Conservation (phyloP, 306 rosid genomes). For the Acacia melanoxylon region DNA sequence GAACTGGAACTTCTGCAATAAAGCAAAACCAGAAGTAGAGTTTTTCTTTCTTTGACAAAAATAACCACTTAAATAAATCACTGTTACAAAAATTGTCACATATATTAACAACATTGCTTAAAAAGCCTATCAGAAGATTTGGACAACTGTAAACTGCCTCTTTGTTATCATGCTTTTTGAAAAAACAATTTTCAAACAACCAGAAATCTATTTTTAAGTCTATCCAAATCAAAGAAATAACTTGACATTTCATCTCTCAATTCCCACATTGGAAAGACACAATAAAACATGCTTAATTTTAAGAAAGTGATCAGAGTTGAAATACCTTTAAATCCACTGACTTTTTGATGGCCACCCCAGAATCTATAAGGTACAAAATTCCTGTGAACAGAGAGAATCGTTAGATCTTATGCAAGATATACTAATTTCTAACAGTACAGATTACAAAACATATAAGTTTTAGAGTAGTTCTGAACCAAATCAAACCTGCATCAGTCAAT, state of each 20-base stretch:
- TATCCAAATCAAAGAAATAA: background rate
- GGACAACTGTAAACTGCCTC: too few relatives aligned
- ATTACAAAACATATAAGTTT: background rate
- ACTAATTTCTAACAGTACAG: constrained; percentile 14
- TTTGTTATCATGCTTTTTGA: too few relatives aligned
- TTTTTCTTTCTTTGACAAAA: too few relatives aligned
- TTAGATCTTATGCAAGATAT: constrained; percentile 30
- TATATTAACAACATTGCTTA: too few relatives aligned
- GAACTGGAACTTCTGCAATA: too few relatives aligned
- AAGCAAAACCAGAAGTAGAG: too few relatives aligned
- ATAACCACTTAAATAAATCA: too few relatives aligned
- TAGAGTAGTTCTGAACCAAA: constrained; percentile 33
- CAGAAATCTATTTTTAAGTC: background rate
- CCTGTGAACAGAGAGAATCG: constrained; percentile 47
- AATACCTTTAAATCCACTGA: constrained; percentile 64
- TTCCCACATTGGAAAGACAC: constrained; percentile 28
- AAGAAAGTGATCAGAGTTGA: constrained; percentile 16
- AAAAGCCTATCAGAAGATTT: too few relatives aligned
- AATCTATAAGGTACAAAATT: constrained; percentile 52
- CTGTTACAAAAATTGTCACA: too few relatives aligned
- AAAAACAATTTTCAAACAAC: background rate
- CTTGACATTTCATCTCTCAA: background rate
- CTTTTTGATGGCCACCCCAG: constrained; percentile 55
- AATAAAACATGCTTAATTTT: constrained; percentile 12
- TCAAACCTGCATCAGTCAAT: constrained; percentile 70